These are phyloP conservation scores for Xylaria digitata DNA, from an alignment of 2,329 filamentous ascomycete species.

Conservation along the genomic window DNA sequence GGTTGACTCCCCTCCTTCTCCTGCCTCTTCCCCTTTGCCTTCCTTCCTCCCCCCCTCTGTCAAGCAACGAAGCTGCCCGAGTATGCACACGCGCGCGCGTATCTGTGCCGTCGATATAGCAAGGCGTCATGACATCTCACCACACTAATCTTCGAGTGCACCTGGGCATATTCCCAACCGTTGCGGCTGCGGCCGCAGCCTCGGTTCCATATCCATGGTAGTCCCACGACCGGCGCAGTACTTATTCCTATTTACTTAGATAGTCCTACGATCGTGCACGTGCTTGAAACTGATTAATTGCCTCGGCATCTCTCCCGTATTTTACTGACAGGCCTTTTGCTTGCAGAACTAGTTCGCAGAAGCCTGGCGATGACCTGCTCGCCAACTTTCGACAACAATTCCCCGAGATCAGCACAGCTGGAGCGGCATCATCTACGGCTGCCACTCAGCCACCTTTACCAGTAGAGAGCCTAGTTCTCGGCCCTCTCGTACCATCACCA, in stretches of 20 bases:
- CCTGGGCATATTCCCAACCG: constrained; percentile 1
- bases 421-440: constrained; percentile 56
- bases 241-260: background rate
- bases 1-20: background rate
- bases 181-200: constrained; percentile 18
- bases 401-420: constrained; percentile 73
- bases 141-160: background rate
- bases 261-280: constrained; percentile 13
- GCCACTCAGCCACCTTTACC: constrained; percentile 53
- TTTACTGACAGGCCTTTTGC: constrained; percentile 36
- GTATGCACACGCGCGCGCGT: constrained; percentile 1
- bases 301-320: background rate
- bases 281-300: constrained; percentile 1
- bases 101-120: background rate
- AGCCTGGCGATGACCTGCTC: constrained; percentile 86
- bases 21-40: constrained; percentile 7
- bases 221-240: constrained; percentile 8
- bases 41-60: background rate
- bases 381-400: constrained; percentile 87
- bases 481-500: constrained; percentile 44
- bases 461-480: constrained; percentile 46
- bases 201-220: constrained; percentile 28
- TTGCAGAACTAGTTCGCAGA: constrained; percentile 79
- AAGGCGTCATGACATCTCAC: background rate
- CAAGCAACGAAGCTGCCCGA: constrained; percentile 1